Percentiles rank a stretch among this genome's conserved stretches.
phyloP scores from a whole-genome alignment of 2,329 filamentous ascomycete genomes.

The Samsoniella hepiali region DNA sequence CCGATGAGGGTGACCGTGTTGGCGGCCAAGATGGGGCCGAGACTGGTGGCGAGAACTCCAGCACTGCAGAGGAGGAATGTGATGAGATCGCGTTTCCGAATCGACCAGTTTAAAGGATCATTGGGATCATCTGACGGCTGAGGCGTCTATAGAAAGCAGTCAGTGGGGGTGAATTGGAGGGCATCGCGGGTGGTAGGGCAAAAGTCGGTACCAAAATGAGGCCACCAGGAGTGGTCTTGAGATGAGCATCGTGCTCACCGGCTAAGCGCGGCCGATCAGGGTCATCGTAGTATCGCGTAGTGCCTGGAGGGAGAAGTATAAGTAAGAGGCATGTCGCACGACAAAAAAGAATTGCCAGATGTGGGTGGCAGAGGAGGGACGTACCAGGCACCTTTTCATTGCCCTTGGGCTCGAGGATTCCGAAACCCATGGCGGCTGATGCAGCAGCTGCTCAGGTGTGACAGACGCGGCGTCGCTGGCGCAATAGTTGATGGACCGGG shows the following conservation, averaged over 20 bases:
- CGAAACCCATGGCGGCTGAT: conserved; percentile 46
- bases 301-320: conserved; percentile 40
- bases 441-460: background rate
- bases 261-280: conserved; percentile 45
- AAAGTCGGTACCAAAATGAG: conserved; percentile 66
- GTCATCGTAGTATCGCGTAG: conserved; percentile 63
- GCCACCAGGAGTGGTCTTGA: conserved; percentile 73
- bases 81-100: conserved; percentile 81
- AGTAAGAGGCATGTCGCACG: background rate
- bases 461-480: background rate
- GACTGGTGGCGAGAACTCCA: conserved; percentile 77
- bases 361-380: conserved; percentile 22
- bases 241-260: conserved; percentile 38
- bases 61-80: conserved; percentile 74
- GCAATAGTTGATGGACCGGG: background rate
- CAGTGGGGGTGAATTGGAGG: background rate
- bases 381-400: conserved; percentile 72
- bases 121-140: conserved; percentile 90
- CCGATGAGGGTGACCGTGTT: conserved; percentile 77
- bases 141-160: conserved; percentile 48
- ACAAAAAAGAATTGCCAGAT: background rate
- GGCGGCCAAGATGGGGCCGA: conserved; percentile 83
- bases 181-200: background rate
- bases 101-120: conserved; percentile 80
- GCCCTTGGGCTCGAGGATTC: conserved; percentile 66